Conservation (phyloP, 2,329 filamentous ascomycete genomes). For the Aplosporella prunicola region DNA sequence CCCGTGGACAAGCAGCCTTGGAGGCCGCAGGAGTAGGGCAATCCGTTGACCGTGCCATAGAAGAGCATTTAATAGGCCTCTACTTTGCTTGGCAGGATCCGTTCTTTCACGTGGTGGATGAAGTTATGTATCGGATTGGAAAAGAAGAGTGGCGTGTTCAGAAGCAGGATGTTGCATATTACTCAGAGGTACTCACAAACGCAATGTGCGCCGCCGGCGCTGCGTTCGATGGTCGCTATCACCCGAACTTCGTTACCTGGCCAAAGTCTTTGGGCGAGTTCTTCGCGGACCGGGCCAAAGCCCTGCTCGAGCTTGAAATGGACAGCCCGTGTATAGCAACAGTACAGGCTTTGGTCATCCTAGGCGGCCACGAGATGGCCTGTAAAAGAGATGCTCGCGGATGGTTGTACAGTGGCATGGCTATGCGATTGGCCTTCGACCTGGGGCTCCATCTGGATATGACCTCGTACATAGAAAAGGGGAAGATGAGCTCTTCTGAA, state of each 20-base stretch:
- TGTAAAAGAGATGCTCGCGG: constrained; percentile 39
- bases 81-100: constrained; percentile 43
- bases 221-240: constrained; percentile 25
- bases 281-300: constrained; percentile 36
- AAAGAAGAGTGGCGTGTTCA: constrained; percentile 12
- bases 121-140: constrained; percentile 21
- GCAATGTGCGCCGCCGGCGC: constrained; percentile 24
- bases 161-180: constrained; percentile 11
- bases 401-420: constrained; percentile 43
- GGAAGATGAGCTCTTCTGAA: constrained; percentile 30
- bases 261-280: constrained; percentile 30
- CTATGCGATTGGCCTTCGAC: constrained; percentile 7
- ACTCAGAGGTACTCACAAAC: constrained; percentile 17
- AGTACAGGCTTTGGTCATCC: constrained; percentile 37
- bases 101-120: constrained; percentile 37
- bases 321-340: constrained; percentile 41
- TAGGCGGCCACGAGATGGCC: constrained; percentile 37
- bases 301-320: constrained; percentile 38
- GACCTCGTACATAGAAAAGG: constrained; percentile 30
- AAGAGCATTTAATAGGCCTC: constrained; percentile 36
- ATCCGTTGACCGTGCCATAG: constrained; percentile 31
- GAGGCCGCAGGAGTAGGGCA: constrained; percentile 35
- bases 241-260: constrained; percentile 25
- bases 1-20: constrained; percentile 15
- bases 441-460: constrained; percentile 35